Base-by-base conservation (phyloP, 163 green algal genomes). In the Chlamydomonas reinhardtii region DNA sequence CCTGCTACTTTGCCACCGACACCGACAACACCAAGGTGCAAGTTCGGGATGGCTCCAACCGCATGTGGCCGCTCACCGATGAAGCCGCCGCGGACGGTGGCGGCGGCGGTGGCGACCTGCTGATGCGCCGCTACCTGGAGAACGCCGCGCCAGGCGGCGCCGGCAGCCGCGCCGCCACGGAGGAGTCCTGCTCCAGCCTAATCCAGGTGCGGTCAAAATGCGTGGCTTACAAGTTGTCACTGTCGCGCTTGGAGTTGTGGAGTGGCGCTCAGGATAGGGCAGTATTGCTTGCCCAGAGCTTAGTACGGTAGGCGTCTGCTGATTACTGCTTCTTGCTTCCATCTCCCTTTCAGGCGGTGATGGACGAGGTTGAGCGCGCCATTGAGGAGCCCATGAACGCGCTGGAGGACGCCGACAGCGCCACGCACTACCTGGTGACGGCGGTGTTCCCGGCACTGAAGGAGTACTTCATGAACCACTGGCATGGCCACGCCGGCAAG, bases 401-500 rank as follows among this genome's bases (percentile, higher is more conserved):
- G 22, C 66, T 87, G 82, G 62, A 12, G 31, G 73, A 85, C 61
- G 31, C 62, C 29, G 74, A 89, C 68, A 73, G 37, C 62, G 83
- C 83, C 65, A 78, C 83, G n/a, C 35, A 43, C 34, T 89, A 79
- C 83, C 74, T 89, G 61, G 19, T n/a, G 43, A 84, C 66, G 62
- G 39, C 43, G 2, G 74, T 89, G n/a, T 87, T 89, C 37, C 83
- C 83, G 6, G 73, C 61, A 6, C 83, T 89, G 6, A 66, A 35
- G 15, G 83, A 89, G 27, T 89, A 89, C 74, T 89, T 87, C 29
- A 17, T 52, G 32, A 77, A 89, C 64, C 83, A 89, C 83, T 89
- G 52, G 48, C 71, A 73, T 62, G 39, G 35, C 71, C 83, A 89
- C 73, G 12, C 34, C 14, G 8, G 14, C 74, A 82, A 89, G 66